These are phyloP conservation scores for Piloderma croceum DNA, from an alignment of 768 basidiomycete genomes.

Conservation along the genomic window DNA sequence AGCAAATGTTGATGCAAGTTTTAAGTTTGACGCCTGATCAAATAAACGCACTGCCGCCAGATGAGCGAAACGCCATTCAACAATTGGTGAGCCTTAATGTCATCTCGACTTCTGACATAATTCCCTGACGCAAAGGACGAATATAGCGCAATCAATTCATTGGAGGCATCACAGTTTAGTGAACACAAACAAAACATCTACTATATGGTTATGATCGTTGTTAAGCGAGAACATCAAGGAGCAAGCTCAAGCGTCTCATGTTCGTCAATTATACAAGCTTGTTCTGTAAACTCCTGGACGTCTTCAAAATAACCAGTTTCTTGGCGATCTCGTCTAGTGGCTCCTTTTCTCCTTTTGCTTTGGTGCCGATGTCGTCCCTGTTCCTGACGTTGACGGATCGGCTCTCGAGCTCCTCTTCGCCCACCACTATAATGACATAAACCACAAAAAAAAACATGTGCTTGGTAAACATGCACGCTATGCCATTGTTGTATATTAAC, in stretches of 20 bases:
- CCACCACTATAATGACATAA: constrained; percentile 62
- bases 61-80: constrained; percentile 74
- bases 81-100: constrained; percentile 51
- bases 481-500: constrained; percentile 4
- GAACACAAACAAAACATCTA: not conserved
- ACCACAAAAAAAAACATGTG: constrained; percentile 4
- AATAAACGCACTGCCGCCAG: constrained; percentile 73
- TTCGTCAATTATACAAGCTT: constrained; percentile 33
- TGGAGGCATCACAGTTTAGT: constrained; percentile 25
- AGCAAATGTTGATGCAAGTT: constrained; percentile 87
- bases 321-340: constrained; percentile 64
- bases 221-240: not conserved
- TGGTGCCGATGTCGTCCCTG: constrained; percentile 86
- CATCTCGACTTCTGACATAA: not conserved
- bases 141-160: constrained; percentile 30
- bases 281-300: constrained; percentile 46
- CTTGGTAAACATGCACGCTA: constrained; percentile 1
- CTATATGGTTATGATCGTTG: not conserved
- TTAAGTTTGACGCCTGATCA: constrained; percentile 76
- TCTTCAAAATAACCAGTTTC: constrained; percentile 72
- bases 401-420: constrained; percentile 82
- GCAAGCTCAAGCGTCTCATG: not conserved
- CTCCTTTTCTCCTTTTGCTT: constrained; percentile 63
- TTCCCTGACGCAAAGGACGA: constrained; percentile 3
- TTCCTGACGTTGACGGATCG: constrained; percentile 93